Conservation (phyloP, 2,329 filamentous ascomycete species). For the Talaromyces marneffei region DNA sequence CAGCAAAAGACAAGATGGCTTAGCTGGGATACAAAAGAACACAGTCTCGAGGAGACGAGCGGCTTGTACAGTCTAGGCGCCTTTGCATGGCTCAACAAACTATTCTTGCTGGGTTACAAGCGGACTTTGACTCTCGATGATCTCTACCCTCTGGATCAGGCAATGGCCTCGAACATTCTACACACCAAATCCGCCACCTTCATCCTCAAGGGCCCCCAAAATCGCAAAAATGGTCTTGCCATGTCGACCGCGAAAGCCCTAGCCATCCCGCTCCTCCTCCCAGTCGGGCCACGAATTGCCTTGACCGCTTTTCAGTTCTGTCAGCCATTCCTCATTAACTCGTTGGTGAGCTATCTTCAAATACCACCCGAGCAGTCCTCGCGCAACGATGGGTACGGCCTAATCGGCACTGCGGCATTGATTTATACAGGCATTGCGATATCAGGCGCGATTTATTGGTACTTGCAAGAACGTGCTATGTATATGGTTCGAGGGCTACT, state of each 20-base stretch:
- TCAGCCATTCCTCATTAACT: conserved; percentile 33
- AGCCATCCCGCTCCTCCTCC: conserved; percentile 26
- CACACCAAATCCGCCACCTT: neutral
- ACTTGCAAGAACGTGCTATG: conserved; percentile 34
- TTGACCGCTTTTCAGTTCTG: conserved; percentile 15
- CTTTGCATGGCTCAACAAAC: conserved; percentile 46
- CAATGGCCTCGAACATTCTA: neutral
- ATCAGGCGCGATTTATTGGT: conserved; percentile 36
- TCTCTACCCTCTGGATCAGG: conserved; percentile 41
- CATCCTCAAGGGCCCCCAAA: neutral
- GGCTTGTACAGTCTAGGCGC: conserved; percentile 39
- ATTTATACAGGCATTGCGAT: conserved; percentile 41
- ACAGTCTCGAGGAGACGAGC: conserved; percentile 43
- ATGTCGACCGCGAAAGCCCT: neutral
- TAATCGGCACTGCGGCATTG: conserved; percentile 37
- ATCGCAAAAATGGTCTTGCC: conserved; percentile 3
- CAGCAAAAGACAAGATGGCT: conserved; percentile 39
- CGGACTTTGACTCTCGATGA: conserved; percentile 37
- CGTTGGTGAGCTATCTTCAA: neutral
- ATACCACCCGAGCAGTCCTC: conserved; percentile 17
- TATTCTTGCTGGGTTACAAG: conserved; percentile 43
- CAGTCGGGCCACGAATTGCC: conserved; percentile 24
- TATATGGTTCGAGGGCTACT: conserved; percentile 41
- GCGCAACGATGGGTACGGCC: conserved; percentile 36
- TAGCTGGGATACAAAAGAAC: conserved; percentile 39